A percentile compares a stretch with the other conserved stretches of the same genome.
phyloP scores from a whole-genome alignment of 2,329 filamentous ascomycete species.

The Beauveria asiatica region DNA sequence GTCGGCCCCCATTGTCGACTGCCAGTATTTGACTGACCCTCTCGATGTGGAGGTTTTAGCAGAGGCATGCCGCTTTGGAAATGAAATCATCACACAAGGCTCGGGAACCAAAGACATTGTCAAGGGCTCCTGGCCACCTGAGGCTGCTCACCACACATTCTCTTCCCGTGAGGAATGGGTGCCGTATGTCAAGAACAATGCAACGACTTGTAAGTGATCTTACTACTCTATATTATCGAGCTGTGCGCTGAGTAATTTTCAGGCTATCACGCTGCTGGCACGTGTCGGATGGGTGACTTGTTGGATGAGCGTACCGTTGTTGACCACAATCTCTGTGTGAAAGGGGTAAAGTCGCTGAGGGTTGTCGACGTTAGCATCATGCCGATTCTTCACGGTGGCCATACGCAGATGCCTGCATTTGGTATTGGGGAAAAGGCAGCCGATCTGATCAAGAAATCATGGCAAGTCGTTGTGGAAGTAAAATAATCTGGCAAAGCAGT shows the following conservation, averaged over 20 bases:
- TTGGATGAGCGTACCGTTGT: conserved; percentile 41
- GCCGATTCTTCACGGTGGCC: conserved; percentile 38
- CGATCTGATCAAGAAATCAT: conserved; percentile 38
- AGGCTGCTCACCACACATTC: conserved; percentile 41
- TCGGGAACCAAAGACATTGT: conserved; percentile 49
- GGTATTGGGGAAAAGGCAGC: conserved; percentile 44
- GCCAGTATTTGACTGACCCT: conserved; percentile 48
- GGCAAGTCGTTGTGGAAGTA: background rate
- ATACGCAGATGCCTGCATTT: conserved; percentile 49
- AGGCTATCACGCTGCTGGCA: conserved; percentile 50
- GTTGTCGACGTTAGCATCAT: conserved; percentile 46
- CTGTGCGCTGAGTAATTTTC: background rate
- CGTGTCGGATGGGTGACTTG: conserved; percentile 46
- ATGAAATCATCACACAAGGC: conserved; percentile 52
- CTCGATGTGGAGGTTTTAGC: conserved; percentile 50
- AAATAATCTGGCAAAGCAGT: background rate
- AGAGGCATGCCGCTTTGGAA: conserved; percentile 49
- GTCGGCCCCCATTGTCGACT: conserved; percentile 48
- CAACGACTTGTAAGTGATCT: conserved; percentile 45
- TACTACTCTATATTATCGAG: background rate
- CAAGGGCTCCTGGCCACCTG: conserved; percentile 50
- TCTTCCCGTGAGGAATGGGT: conserved; percentile 50
- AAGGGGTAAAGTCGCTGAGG: conserved; percentile 42
- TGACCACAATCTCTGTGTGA: conserved; percentile 42
- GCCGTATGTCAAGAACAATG: conserved; percentile 46